phyloP scores from a whole-genome alignment of 78 protist genomes.

The Dictyostelium brefeldianum region DNA sequence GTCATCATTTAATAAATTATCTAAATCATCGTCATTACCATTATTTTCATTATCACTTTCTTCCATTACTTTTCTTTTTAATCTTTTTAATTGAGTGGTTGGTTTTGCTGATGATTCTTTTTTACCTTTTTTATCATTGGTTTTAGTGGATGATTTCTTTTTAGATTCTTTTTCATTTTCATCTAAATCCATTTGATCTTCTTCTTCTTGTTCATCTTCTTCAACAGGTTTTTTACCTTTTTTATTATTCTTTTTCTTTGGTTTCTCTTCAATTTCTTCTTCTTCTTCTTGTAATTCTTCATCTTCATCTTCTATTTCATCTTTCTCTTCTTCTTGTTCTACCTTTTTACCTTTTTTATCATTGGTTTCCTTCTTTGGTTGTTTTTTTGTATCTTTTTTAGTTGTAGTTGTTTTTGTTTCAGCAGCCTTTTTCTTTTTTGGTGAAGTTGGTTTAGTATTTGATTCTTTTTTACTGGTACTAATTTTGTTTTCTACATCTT shows the following conservation, averaged over 20 bases:
- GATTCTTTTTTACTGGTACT: neutral
- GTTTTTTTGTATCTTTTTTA: neutral
- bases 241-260: too few relatives aligned
- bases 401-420: neutral
- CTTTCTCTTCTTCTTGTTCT: neutral
- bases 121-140: neutral
- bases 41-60: constrained; percentile 6
- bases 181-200: constrained; percentile 20
- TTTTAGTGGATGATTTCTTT: neutral
- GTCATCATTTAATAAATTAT: constrained; percentile 2
- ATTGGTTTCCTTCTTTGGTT: neutral
- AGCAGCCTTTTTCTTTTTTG: constrained; percentile 1
- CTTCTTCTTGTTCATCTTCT: neutral
- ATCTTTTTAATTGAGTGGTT: constrained; percentile 22
- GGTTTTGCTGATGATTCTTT: neutral
- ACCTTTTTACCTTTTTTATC: neutral
- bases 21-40: neutral
- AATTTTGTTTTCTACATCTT: constrained; percentile 3
- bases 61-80: neutral
- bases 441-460: neutral
- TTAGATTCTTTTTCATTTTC: constrained; percentile 9
- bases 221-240: neutral
- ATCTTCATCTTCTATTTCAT: neutral
- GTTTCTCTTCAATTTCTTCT: neutral
- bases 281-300: neutral